Percentiles rank a stretch among this genome's conserved stretches.
phyloP scores from a whole-genome alignment of 192 early-diverging fungal species.

The Mortierella hygrophila region DNA sequence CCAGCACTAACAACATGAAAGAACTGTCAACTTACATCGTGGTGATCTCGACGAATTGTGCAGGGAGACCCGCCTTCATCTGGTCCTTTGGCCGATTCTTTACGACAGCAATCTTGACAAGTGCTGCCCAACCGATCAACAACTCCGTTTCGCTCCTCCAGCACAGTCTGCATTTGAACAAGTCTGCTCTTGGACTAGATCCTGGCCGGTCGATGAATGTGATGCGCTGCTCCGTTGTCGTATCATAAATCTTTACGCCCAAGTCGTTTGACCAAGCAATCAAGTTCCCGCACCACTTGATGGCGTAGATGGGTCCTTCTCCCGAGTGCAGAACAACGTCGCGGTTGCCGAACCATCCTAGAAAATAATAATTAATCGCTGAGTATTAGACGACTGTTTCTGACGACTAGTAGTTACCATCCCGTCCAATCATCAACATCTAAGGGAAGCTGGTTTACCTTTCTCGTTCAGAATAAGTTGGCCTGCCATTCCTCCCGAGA shows the following conservation, averaged over 20 bases:
- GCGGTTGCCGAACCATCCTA: conserved; percentile 89
- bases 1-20: background rate
- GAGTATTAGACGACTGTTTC: background rate
- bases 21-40: conserved; percentile 55
- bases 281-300: conserved; percentile 86
- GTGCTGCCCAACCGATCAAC: conserved; percentile 95
- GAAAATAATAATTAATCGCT: background rate
- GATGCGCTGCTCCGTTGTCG: conserved; percentile 75
- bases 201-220: conserved; percentile 86
- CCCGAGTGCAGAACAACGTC: conserved; percentile 88
- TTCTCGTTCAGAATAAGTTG: conserved; percentile 89
- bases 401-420: background rate
- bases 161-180: conserved; percentile 86
- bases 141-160: conserved; percentile 87
- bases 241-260: conserved; percentile 90
- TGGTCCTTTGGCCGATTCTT: conserved; percentile 64
- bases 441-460: conserved; percentile 51
- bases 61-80: conserved; percentile 48
- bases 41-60: conserved; percentile 69
- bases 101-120: conserved; percentile 87
- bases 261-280: conserved; percentile 97
- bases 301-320: conserved; percentile 89
- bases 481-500: conserved; percentile 93
- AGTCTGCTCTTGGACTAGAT: conserved; percentile 81
- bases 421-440: background rate